phyloP scores from a whole-genome alignment of 2,329 filamentous ascomycete species.

The Sporothrix schenckii region DNA sequence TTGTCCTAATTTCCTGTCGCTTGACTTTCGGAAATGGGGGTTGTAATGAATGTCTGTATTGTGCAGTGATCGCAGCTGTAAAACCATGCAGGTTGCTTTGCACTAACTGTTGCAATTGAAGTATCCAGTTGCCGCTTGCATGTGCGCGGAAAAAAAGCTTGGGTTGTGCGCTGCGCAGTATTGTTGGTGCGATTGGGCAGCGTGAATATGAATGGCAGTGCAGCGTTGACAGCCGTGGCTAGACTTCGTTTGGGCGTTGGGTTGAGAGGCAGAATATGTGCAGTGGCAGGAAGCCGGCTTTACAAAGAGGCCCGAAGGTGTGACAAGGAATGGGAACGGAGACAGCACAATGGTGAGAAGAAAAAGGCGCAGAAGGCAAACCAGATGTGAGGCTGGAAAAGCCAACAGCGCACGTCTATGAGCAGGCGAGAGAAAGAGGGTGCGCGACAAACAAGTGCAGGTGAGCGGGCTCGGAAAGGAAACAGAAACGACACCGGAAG shows the following conservation, averaged over 20 bases:
- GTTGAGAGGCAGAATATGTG: too few relatives aligned
- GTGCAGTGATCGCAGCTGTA: background rate
- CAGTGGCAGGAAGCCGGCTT: background rate
- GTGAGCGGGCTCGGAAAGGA: background rate
- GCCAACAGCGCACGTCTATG: background rate
- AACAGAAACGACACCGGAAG: constrained; percentile 17
- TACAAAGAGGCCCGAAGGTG: background rate
- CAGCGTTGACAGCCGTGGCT: too few relatives aligned
- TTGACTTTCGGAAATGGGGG: background rate
- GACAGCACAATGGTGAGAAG: too few relatives aligned
- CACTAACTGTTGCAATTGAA: background rate
- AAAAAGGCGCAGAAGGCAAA: background rate
- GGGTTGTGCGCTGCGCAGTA: background rate
- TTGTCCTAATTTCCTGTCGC: background rate
- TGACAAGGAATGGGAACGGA: background rate
- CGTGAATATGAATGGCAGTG: too few relatives aligned
- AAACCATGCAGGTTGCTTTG: background rate
- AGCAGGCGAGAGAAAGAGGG: background rate
- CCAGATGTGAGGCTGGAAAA: background rate
- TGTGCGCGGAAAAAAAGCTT: background rate
- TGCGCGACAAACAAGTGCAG: background rate
- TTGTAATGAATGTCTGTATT: too few relatives aligned
- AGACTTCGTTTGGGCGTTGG: too few relatives aligned
- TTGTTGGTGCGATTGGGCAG: background rate
- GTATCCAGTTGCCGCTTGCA: background rate